Conservation (phyloP, 2,329 filamentous ascomycete species). For the Botrytis hyacinthi region DNA sequence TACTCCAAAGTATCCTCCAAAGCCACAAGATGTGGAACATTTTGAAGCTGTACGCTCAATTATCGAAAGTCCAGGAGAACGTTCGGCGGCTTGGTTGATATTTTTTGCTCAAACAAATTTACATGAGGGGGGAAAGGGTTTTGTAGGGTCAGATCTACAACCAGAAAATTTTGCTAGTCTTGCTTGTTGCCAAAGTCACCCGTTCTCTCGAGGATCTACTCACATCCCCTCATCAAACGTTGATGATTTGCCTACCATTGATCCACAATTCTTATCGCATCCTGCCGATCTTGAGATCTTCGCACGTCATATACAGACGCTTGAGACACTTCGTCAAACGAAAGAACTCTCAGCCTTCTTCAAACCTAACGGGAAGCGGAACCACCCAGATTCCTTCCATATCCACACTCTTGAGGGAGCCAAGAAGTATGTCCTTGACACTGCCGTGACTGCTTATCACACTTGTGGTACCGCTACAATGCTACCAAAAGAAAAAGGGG, state of each 20-base stretch:
- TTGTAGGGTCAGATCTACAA: too few species aligned
- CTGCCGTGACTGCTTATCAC: not conserved
- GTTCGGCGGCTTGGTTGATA: too few species aligned
- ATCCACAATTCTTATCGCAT: slow-evolving; percentile 9
- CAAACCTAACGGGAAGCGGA: slow-evolving; percentile 5
- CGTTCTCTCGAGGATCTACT: slow-evolving; percentile 35
- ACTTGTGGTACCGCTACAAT: slow-evolving; percentile 12
- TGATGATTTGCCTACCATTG: slow-evolving; percentile 44
- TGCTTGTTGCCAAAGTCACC: too few species aligned
- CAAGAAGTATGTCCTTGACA: slow-evolving; percentile 12
- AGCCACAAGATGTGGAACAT: too few species aligned
- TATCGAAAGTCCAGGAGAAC: too few species aligned
- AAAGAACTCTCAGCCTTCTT: not conserved
- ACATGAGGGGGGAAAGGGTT: too few species aligned
- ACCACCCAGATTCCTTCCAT: slow-evolving; percentile 2
- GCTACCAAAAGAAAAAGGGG: slow-evolving; percentile 19
- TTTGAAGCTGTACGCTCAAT: too few species aligned
- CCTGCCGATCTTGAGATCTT: slow-evolving; percentile 17
- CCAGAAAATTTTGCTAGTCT: too few species aligned
- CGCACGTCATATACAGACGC: slow-evolving; percentile 1
- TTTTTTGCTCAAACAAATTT: too few species aligned
- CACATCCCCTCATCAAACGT: slow-evolving; percentile 50
- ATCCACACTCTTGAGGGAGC: not conserved
- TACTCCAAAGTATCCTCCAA: too few species aligned
- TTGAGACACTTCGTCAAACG: slow-evolving; percentile 9